These are phyloP conservation scores for Mycosphaerella sp. DNA, from an alignment of 2,329 filamentous ascomycete species.

Conservation along the genomic window DNA sequence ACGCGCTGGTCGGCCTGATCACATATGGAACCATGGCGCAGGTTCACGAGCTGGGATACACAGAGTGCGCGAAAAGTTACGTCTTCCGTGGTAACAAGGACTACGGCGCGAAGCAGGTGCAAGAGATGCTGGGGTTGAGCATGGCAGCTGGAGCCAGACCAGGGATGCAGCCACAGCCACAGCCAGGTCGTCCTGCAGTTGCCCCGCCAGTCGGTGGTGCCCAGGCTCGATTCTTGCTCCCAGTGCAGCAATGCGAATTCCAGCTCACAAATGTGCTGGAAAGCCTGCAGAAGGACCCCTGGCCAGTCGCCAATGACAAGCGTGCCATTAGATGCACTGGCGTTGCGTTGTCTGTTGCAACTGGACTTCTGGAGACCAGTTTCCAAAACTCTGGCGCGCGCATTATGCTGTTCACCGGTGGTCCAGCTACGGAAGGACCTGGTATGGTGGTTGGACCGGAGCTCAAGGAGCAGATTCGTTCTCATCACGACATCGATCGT, in stretches of 20 bases:
- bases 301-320: constrained; percentile 92
- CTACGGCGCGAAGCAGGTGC: constrained; percentile 96
- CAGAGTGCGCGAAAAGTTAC: constrained; percentile 96
- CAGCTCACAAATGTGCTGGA: constrained; percentile 95
- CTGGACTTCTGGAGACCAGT: constrained; percentile 84
- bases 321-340: constrained; percentile 87
- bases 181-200: constrained; percentile 57
- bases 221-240: constrained; percentile 83
- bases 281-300: constrained; percentile 92
- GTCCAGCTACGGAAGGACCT: constrained; percentile 89
- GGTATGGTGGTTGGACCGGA: constrained; percentile 96
- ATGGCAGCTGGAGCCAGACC: constrained; percentile 67
- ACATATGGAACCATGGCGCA: constrained; percentile 94
- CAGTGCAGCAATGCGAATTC: constrained; percentile 92
- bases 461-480: constrained; percentile 90
- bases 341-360: constrained; percentile 90
- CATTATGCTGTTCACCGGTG: constrained; percentile 96
- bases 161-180: constrained; percentile 62
- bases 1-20: constrained; percentile 74
- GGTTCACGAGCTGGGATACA: constrained; percentile 97
- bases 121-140: constrained; percentile 87
- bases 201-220: constrained; percentile 69
- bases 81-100: constrained; percentile 98
- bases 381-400: constrained; percentile 93
- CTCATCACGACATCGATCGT: constrained; percentile 96